Conservation (phyloP, 2,329 filamentous ascomycete genomes). For the Tolypocladium cylindrosporum region DNA sequence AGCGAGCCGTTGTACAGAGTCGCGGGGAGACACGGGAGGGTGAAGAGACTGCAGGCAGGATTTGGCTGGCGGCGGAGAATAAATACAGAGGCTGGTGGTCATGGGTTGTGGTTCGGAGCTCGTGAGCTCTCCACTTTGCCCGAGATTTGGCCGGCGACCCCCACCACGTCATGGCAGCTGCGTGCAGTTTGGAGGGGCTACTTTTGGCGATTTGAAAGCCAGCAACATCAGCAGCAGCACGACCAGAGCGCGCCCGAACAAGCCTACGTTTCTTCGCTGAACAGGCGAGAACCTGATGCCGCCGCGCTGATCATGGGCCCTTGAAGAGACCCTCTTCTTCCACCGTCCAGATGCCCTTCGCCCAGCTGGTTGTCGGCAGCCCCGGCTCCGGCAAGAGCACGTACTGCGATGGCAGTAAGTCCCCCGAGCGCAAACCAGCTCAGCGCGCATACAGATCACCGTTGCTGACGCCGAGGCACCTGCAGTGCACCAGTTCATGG, state of each 20-base stretch:
- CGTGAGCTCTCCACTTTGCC: constrained; percentile 1
- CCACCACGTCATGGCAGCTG: not conserved
- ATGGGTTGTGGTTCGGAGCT: constrained; percentile 6
- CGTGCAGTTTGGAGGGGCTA: not conserved
- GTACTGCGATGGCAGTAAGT: constrained; percentile 86
- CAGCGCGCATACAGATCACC: not conserved
- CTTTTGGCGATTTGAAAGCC: not conserved
- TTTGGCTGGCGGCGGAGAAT: not conserved
- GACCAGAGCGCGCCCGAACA: not conserved
- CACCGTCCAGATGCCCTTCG: constrained; percentile 43
- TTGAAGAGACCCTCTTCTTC: constrained; percentile 9
- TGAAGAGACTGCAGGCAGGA: not conserved
- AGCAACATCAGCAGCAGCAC: not conserved
- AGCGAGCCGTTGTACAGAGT: not conserved
- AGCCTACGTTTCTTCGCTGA: not conserved
- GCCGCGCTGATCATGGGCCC: constrained; percentile 11
- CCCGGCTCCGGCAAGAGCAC: constrained; percentile 95
- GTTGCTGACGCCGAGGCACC: not conserved
- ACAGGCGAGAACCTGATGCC: not conserved
- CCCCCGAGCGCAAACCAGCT: not conserved
- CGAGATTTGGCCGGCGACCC: constrained; percentile 3
- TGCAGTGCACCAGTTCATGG: constrained; percentile 90
- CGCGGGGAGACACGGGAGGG: not conserved
- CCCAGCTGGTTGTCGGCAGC: constrained; percentile 82
- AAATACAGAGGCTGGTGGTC: not conserved